Base-by-base conservation (phyloP, 1,139 yeast species). In the Yamadazyma atlantica region DNA sequence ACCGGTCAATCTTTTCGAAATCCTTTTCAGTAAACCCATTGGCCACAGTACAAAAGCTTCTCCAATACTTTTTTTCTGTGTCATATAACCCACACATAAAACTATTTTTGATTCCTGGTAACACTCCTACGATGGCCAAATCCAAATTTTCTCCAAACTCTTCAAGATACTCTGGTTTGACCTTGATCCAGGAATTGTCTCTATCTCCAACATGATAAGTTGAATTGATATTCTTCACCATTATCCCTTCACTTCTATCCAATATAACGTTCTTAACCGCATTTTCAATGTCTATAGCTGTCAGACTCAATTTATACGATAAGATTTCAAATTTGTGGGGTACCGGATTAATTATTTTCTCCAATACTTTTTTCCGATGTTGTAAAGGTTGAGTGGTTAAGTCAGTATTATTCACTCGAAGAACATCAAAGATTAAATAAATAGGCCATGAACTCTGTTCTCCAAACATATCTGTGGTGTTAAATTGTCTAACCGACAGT, bases 81-180 rank as follows among this genome's bases (percentile, higher is more conserved):
- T 69, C 70, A 31, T 65, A 65, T 22, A 90, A 57, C 0, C 92
- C 97, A 60, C 95, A 84, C 52, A 86, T 70, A 50, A 76, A 86
- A 4, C 90, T 74, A 32, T 86, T 82, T 36, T 92, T 92, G 22
- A 76, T 73, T 0, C 87, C 90, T 11, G 81, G 80, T 38, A 77
- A 80, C 38, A 83, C 83, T 0, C 97, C 97, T 41, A 90, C 79
- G 0, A 92, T 77, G 2, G 81, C 69, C 33, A 89, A 58, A 59
- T 92, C 98, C 46, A 90, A 65, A 50, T 85, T 85, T 45, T 88
- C 96, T 7, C 96, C 96, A 58, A 85, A 85, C 38, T 85, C 88
- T 42, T 81, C 85, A 41, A 89, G 66, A 55, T 89, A 90, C 49
- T 90, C 96, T 0, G 97, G 97, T 57, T 92, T 92, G 2, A 90